phyloP scores from a whole-genome alignment of 805 yeast species.

The Cyberlindnera veronae region DNA sequence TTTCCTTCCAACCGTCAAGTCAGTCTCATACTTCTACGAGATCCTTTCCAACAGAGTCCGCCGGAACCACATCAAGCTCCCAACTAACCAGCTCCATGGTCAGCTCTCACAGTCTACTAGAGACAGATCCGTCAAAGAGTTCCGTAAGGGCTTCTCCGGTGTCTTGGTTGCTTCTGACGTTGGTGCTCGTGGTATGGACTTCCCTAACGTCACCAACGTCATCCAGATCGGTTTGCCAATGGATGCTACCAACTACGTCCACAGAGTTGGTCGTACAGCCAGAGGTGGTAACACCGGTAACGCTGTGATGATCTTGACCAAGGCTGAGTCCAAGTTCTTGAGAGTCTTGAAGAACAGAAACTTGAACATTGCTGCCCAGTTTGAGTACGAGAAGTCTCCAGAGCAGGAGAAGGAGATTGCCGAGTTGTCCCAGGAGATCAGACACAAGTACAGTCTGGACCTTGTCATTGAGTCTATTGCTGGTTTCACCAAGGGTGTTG shows the following conservation, averaged over 20 bases:
- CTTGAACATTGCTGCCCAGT: slow-evolving; percentile 47
- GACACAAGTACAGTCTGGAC: slow-evolving; percentile 29
- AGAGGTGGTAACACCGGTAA: slow-evolving; percentile 82
- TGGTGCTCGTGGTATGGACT: slow-evolving; percentile 96
- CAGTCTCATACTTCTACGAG: slow-evolving; percentile 48
- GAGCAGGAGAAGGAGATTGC: slow-evolving; percentile 33
- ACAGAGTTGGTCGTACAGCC: slow-evolving; percentile 95
- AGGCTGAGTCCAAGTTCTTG: slow-evolving; percentile 55
- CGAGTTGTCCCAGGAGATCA: slow-evolving; percentile 25
- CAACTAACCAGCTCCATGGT: slow-evolving; percentile 59
- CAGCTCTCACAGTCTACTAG: slow-evolving; percentile 67
- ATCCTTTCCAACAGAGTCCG: slow-evolving; percentile 20
- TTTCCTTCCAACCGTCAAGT: slow-evolving; percentile 74
- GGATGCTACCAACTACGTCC: slow-evolving; percentile 77
- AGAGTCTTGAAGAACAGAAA: slow-evolving; percentile 48
- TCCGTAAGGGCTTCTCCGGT: slow-evolving; percentile 47
- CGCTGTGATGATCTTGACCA: slow-evolving; percentile 57
- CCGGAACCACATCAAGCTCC: slow-evolving; percentile 25
- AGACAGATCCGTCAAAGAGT: slow-evolving; percentile 52
- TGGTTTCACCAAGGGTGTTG: slow-evolving; percentile 35
- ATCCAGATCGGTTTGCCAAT: slow-evolving; percentile 77
- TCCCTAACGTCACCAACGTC: slow-evolving; percentile 83
- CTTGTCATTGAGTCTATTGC: slow-evolving; percentile 32
- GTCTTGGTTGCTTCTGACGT: slow-evolving; percentile 85
- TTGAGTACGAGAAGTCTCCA: slow-evolving; percentile 35